Base-by-base conservation (phyloP, 441 rosid species). In the Gossypium schwendimanii region DNA sequence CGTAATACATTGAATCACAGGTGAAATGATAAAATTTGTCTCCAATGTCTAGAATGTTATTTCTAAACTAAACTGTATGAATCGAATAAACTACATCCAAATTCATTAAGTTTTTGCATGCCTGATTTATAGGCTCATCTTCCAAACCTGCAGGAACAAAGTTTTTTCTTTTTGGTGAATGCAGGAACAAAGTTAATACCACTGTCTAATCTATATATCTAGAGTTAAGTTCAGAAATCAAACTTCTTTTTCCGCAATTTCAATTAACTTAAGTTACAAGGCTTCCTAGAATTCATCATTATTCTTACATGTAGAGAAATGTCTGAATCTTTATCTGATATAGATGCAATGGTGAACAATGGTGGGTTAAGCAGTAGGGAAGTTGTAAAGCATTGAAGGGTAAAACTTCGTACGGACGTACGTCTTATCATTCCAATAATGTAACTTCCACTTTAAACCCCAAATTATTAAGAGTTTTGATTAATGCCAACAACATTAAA, bases 391-490 rank as follows among this genome's bases (percentile, higher is more conserved):
- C 62, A 57, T 23, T n/a, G 2, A 57, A 6, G 65, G 65, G 45
- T 61, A 61, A 31, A 61, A 61, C 47, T 7, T 61, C 21, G 47
- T 61, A 7, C 47, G 47, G 45, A 61, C 7, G 23, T 33, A 3
- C 33, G 33, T 31, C 26, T 20, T 53, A 53, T 53, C 58, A 53
- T 18, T 2, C 57, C 23, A 52, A 17, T 14, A 6, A 18, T 31
- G 65, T 15, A 60, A 2, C 9, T 60, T 60, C 45, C n/a, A 28
- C 57, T 23, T 12, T 31, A 31, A 65, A 14, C 6, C 31, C 33
- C 39, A 44, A 45, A 65, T 65, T 65, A 65, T 45, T 33, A 61
- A 61, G 57, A 65, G 39, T 1, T 45, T 65, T 52, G 55, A 65
- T 65, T 65, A 45, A 45, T 47, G 21, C 7, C 21, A 20, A 23